Evolutionary conservation across 2,329 filamentous ascomycete species (phyloP), one percentile per base, ranked within the genome.

Genomic region (Penicillium hesseltinei): DNA sequence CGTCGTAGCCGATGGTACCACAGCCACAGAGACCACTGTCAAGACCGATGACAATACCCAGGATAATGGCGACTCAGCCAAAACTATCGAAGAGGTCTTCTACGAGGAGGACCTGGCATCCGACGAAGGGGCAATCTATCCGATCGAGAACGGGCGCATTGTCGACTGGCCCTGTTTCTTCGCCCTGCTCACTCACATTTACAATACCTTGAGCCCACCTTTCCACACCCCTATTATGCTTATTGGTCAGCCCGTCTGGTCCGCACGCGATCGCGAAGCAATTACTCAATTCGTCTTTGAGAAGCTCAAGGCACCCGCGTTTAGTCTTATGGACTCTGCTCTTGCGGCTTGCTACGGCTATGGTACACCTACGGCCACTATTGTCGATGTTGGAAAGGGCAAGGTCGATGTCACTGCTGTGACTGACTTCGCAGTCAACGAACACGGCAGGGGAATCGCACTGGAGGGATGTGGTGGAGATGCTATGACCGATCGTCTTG

Each of bases 201-300:
- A 97, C 81, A 88, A 90, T 74, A 85, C 90, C 47, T 84, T 99
- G 58, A 94, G 91, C 59, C 92, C 91, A 27, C 91, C 91, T 3
- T 94, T 96, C 73, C 94, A 97, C 77, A 97, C 93, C 0, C 92
- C 94, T 2, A 91, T 99, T 63, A 83, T 97, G 73, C 85, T 99
- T 61, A 89, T 97, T 75, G 85, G 89, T 8, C 90, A 96, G 66
- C 92, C 94, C 4, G 88, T 88, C 65, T 99, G 94, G 93, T 92
- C 91, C 4, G 86, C 89, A 9, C 88, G 89, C 61, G 92, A 97
- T 74, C 88, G 88, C 71, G 93, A 97, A 76, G 84, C 84, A 39
- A 88, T 99, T 64, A 90, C 92, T 15, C 91, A 94, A 62, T 99
- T 96, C 79, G 86, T 97, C 63, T 99, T 99, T 69, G 94, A 99